A percentile compares a stretch with the other conserved stretches of the same genome.
Conservation (phyloP, 139 green algal genomes). For the Pleodorina starrii region DNA sequence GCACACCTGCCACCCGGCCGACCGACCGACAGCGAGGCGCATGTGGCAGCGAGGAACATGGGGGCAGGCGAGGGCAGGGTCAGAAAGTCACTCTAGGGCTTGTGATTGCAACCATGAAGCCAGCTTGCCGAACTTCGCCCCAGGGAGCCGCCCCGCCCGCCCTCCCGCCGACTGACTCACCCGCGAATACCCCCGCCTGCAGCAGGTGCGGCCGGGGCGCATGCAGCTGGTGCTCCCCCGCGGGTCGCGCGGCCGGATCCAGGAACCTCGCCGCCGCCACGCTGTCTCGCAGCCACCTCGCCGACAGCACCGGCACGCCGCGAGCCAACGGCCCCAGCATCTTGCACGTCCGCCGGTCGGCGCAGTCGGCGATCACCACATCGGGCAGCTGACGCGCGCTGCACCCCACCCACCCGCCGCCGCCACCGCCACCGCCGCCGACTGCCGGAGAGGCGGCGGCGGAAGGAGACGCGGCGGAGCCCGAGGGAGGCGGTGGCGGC, state of each 20-base stretch:
- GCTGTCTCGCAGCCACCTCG: constrained; percentile 35
- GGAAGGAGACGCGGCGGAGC: too few species aligned
- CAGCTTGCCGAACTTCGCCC: too few species aligned
- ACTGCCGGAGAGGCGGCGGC: not conserved
- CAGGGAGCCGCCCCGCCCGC: too few species aligned
- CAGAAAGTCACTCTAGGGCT: too few species aligned
- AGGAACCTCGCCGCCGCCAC: constrained; percentile 29
- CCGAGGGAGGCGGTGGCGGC: not conserved
- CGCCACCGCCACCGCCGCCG: not conserved
- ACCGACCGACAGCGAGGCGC: too few species aligned
- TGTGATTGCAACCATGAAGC: too few species aligned
- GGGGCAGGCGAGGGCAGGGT: too few species aligned
- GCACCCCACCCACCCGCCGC: not conserved
- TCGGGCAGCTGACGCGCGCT: constrained; percentile 6
- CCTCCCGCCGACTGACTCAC: not conserved
- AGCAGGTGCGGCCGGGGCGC: constrained; percentile 25
- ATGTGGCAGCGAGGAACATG: too few species aligned
- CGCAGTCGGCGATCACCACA: constrained; percentile 32
- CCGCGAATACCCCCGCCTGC: constrained; percentile 30
- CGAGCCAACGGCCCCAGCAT: constrained; percentile 44
- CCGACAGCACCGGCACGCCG: constrained; percentile 38
- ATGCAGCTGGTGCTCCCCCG: constrained; percentile 28
- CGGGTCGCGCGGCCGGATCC: not conserved
- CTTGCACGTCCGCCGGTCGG: constrained; percentile 14
- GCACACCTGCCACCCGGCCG: constrained; percentile 35